These are phyloP conservation scores for Amanita brunnescens DNA, from an alignment of 768 basidiomycete genomes.

Conservation along the genomic window DNA sequence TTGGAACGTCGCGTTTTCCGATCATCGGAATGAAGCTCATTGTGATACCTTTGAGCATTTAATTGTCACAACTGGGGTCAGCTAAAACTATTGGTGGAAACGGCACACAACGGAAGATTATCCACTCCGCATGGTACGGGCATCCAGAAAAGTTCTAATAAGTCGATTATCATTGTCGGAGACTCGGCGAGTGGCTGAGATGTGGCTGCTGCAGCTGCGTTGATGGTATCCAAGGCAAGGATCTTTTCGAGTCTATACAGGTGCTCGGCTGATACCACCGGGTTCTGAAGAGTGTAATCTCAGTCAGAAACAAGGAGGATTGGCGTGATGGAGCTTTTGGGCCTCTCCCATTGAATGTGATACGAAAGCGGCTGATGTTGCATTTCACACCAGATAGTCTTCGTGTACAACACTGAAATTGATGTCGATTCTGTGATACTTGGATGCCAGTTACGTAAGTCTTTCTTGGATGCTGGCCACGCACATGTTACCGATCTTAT, in stretches of 20 bases:
- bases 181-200: conserved; percentile 43
- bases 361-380: conserved; percentile 31
- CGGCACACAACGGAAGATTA: conserved; percentile 26
- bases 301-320: conserved; percentile 26
- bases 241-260: neutral
- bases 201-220: conserved; percentile 31
- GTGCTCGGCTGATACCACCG: neutral
- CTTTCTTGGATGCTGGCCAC: conserved; percentile 30
- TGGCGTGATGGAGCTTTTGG: too few relatives aligned
- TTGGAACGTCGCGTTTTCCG: conserved; percentile 1
- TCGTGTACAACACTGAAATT: conserved; percentile 33
- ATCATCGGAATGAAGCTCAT: conserved; percentile 5
- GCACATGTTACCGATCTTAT: conserved; percentile 22
- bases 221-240: conserved; percentile 32
- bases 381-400: conserved; percentile 40
- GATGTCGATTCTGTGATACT: conserved; percentile 22
- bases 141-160: conserved; percentile 34
- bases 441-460: conserved; percentile 44
- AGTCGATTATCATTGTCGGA: conserved; percentile 36
- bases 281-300: conserved; percentile 24
- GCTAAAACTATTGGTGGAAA: conserved; percentile 11
- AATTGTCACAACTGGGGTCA: conserved; percentile 45
- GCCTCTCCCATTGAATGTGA: neutral
- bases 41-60: conserved; percentile 40
- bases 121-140: conserved; percentile 49